phyloP scores from a whole-genome alignment of 495 filamentous ascomycete genomes.

The Hyphodiscus hymeniophilus region DNA sequence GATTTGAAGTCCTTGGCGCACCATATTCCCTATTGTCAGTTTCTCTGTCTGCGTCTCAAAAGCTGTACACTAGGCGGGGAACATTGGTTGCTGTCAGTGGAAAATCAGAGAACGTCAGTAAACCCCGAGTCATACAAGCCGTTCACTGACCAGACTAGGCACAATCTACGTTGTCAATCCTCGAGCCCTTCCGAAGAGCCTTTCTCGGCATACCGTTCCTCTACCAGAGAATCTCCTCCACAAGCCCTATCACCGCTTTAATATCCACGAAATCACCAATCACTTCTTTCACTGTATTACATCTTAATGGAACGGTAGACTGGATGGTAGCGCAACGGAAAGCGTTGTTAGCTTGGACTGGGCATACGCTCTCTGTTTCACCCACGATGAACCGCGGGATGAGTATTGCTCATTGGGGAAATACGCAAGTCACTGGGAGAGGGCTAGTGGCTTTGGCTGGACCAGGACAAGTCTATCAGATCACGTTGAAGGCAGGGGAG shows the following conservation, averaged over 20 bases:
- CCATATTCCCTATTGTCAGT: slow-evolving; percentile 91
- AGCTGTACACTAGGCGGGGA: slow-evolving; percentile 83
- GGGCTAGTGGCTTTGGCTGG: slow-evolving; percentile 79
- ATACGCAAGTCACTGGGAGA: slow-evolving; percentile 74
- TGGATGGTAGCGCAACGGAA: slow-evolving; percentile 87
- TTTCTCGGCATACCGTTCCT: slow-evolving; percentile 82
- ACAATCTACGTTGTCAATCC: slow-evolving; percentile 79
- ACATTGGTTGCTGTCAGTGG: slow-evolving; percentile 86
- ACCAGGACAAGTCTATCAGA: slow-evolving; percentile 77
- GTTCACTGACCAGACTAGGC: slow-evolving; percentile 34
- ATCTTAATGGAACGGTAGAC: slow-evolving; percentile 89
- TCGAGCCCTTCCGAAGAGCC: slow-evolving; percentile 72
- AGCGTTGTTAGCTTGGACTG: slow-evolving; percentile 92
- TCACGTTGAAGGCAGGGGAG: slow-evolving; percentile 69
- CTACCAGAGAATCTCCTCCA: slow-evolving; percentile 83
- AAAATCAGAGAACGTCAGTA: slow-evolving; percentile 75
- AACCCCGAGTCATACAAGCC: background rate
- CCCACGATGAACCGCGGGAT: slow-evolving; percentile 68
- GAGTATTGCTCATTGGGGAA: slow-evolving; percentile 85
- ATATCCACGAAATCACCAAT: slow-evolving; percentile 77
- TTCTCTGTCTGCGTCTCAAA: slow-evolving; percentile 83
- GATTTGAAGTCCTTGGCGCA: slow-evolving; percentile 83
- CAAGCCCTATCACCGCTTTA: slow-evolving; percentile 75
- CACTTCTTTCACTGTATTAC: slow-evolving; percentile 77
- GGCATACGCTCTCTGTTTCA: slow-evolving; percentile 66